A percentile compares a stretch with the other conserved stretches of the same genome.
These are phyloP conservation scores for Lepidium didymum DNA, from an alignment of 345 rosid genomes.

Conservation along the genomic window DNA sequence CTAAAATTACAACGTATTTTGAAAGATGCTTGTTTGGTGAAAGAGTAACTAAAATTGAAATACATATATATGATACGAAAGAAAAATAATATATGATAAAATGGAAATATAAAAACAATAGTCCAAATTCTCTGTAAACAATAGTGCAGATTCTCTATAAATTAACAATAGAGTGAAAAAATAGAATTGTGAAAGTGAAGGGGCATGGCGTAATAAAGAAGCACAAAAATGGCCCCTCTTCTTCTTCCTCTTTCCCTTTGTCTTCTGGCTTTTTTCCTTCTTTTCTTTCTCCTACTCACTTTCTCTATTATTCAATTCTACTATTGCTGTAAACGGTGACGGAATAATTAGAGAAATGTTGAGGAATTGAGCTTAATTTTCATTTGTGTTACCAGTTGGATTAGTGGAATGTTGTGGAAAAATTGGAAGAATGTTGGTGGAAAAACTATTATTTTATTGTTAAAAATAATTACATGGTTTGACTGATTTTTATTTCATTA, in stretches of 20 bases:
- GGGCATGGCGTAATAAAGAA: neutral
- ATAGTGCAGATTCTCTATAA: no score
- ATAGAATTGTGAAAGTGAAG: conserved; percentile 18
- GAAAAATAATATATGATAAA: neutral
- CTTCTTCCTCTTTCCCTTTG: conserved; percentile 20
- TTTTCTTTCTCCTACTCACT: neutral
- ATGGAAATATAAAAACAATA: neutral
- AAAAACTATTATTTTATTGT: no score
- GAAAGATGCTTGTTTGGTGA: neutral
- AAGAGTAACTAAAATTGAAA: neutral
- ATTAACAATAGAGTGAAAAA: neutral
- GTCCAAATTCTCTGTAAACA: no score
- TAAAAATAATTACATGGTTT: no score
- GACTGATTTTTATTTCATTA: no score
- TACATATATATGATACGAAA: neutral
- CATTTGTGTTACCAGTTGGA: no score
- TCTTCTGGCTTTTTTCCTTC: conserved; percentile 30
- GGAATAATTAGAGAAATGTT: neutral
- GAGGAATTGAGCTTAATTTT: neutral
- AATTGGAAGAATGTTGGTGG: no score
- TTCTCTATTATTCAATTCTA: no score
- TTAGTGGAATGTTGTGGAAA: no score
- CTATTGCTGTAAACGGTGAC: neutral
- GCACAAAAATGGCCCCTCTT: conserved; percentile 20
- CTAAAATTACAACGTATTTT: neutral